Evolutionary conservation across 2,329 filamentous ascomycete species (phyloP).

Genomic region (Fusarium nygamai): DNA sequence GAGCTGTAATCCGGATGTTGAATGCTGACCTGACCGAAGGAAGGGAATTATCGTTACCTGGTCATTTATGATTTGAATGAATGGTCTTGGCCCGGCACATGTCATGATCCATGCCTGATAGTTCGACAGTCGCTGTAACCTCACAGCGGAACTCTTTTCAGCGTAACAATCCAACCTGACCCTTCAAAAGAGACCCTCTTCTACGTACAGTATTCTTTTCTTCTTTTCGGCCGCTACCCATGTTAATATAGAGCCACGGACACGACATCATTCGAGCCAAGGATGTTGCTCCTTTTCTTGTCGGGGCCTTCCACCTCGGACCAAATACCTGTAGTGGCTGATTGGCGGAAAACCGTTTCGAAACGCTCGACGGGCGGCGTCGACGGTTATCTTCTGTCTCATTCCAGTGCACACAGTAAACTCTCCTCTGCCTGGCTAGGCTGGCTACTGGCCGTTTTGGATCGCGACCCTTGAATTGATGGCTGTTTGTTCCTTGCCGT

Average conservation of each 20-base stretch:
- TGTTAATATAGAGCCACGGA: constrained; percentile 10
- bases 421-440: not conserved
- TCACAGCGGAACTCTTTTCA: not conserved
- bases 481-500: constrained; percentile 15
- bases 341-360: constrained; percentile 44
- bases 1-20: not conserved
- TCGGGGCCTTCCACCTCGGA: constrained; percentile 10
- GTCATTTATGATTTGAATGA: not conserved
- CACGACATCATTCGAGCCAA: constrained; percentile 36
- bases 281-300: constrained; percentile 17
- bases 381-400: constrained; percentile 7
- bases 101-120: constrained; percentile 3
- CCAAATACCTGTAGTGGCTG: constrained; percentile 5
- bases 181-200: not conserved
- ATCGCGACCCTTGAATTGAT: not conserved
- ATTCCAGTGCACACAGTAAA: not conserved
- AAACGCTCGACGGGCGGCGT: constrained; percentile 38
- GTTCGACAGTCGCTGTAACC: constrained; percentile 1
- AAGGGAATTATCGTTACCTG: not conserved
- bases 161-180: not conserved
- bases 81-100: constrained; percentile 3
- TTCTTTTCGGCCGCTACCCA: constrained; percentile 3
- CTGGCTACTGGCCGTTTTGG: not conserved
- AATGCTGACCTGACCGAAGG: not conserved
- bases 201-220: not conserved